Percentiles rank a stretch among this genome's conserved stretches.
These are phyloP conservation scores for Amanita thiersii DNA, from an alignment of 768 basidiomycete genomes.

Conservation along the genomic window DNA sequence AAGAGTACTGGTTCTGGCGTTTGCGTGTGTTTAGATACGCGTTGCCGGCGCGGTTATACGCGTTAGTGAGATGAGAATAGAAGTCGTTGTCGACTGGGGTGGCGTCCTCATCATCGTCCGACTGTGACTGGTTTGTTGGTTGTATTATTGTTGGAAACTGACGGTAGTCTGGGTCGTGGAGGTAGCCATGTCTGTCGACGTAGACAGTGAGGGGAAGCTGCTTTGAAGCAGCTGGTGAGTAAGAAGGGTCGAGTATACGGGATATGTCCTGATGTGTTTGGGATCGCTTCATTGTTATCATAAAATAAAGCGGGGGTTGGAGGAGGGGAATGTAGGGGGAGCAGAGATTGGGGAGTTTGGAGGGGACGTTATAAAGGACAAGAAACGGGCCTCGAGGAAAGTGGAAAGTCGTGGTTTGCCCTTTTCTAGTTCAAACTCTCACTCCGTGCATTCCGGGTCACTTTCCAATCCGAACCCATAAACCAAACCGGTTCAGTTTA, in stretches of 20 bases:
- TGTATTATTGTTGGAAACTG: slow-evolving; percentile 43
- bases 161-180: slow-evolving; percentile 63
- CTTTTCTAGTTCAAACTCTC: not conserved
- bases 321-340: slow-evolving; percentile 4
- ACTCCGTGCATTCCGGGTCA: slow-evolving; percentile 7
- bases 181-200: slow-evolving; percentile 52
- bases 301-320: no score
- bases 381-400: slow-evolving; percentile 6
- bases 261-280: slow-evolving; percentile 42
- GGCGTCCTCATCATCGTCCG: slow-evolving; percentile 17
- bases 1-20: slow-evolving; percentile 7
- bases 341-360: slow-evolving; percentile 2
- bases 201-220: slow-evolving; percentile 30
- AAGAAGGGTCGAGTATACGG: slow-evolving; percentile 58
- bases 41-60: slow-evolving; percentile 8
- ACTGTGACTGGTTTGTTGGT: slow-evolving; percentile 20
- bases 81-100: slow-evolving; percentile 11
- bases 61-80: slow-evolving; percentile 9
- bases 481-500: not conserved
- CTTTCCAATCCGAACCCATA: not conserved
- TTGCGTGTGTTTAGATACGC: slow-evolving; percentile 10
- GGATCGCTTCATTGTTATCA: slow-evolving; percentile 9
- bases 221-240: slow-evolving; percentile 28
- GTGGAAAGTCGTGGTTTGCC: not conserved
- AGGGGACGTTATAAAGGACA: slow-evolving; percentile 8